phyloP scores from a whole-genome alignment of 495 filamentous ascomycete genomes.

The Hyaloscypha bicolor region DNA sequence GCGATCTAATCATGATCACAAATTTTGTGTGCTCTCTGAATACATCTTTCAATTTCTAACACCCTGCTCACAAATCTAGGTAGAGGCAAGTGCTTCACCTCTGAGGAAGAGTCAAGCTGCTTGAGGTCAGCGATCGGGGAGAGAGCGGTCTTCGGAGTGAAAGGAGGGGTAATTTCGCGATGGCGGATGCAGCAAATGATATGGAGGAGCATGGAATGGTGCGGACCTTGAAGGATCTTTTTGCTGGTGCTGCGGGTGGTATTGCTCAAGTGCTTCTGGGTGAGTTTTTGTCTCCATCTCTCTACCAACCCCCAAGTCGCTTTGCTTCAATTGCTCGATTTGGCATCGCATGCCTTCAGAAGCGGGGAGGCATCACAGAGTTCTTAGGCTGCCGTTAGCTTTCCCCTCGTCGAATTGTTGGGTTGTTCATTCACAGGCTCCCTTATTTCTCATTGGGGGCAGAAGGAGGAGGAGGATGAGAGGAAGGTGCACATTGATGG shows the following conservation, averaged over 20 bases:
- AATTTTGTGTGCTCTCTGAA: neutral
- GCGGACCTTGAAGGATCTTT: slow-evolving; percentile 85
- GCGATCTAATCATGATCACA: neutral
- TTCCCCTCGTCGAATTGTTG: no score
- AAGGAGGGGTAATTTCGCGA: slow-evolving; percentile 24
- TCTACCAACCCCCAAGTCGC: slow-evolving; percentile 9
- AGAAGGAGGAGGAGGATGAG: no score
- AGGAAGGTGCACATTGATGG: no score
- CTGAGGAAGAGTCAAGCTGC: neutral
- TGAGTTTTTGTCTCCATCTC: slow-evolving; percentile 47
- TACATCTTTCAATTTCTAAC: neutral
- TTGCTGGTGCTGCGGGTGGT: slow-evolving; percentile 87
- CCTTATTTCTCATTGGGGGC: no score
- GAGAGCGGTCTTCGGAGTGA: neutral
- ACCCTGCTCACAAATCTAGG: neutral
- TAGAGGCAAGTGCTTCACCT: neutral
- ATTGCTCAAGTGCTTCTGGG: slow-evolving; percentile 93
- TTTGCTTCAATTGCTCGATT: slow-evolving; percentile 11
- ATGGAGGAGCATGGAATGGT: slow-evolving; percentile 31
- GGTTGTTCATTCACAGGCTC: no score
- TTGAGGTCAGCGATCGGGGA: neutral
- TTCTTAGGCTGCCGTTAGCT: neutral
- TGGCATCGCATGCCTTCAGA: slow-evolving; percentile 18
- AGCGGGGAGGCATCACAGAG: slow-evolving; percentile 1
- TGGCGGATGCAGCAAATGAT: slow-evolving; percentile 33